A percentile compares a stretch with the other conserved stretches of the same genome.
phyloP scores from a whole-genome alignment of 2,329 filamentous ascomycete genomes.

The Rutstroemia sp. region DNA sequence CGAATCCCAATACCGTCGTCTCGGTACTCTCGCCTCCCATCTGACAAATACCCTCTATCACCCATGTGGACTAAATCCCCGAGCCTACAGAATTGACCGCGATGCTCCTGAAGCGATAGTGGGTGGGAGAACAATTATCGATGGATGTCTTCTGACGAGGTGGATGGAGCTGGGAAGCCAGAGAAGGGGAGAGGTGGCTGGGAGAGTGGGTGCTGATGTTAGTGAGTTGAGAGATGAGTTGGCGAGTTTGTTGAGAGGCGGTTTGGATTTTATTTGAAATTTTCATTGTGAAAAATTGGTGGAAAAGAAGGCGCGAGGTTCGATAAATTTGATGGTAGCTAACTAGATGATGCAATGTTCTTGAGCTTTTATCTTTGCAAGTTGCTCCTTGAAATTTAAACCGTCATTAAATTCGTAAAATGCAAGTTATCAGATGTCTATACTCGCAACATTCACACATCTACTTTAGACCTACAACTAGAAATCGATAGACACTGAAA shows the following conservation, averaged over 20 bases:
- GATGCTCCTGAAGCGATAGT: constrained; percentile 38
- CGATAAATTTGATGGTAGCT: not conserved
- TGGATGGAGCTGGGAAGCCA: constrained; percentile 71
- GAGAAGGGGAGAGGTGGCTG: constrained; percentile 64
- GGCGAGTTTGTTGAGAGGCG: constrained; percentile 52
- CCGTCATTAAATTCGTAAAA: too few relatives aligned
- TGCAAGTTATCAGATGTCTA: too few relatives aligned
- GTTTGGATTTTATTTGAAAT: not conserved
- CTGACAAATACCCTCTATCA: constrained; percentile 70
- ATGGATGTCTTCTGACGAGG: constrained; percentile 66
- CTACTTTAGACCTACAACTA: too few relatives aligned
- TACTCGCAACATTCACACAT: too few relatives aligned
- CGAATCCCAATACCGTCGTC: constrained; percentile 75
- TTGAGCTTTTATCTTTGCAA: too few relatives aligned
- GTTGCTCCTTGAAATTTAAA: too few relatives aligned
- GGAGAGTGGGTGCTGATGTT: constrained; percentile 61
- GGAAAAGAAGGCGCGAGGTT: not conserved
- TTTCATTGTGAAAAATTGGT: too few relatives aligned
- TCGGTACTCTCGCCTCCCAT: constrained; percentile 75
- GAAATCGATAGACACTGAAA: too few relatives aligned
- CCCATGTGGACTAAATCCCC: constrained; percentile 73
- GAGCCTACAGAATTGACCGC: constrained; percentile 63
- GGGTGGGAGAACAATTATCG: constrained; percentile 47
- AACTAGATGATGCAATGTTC: not conserved
- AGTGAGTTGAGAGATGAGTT: constrained; percentile 65